Base-by-base conservation (phyloP, 1,139 yeast species). In the Arxiozyma telluris region DNA sequence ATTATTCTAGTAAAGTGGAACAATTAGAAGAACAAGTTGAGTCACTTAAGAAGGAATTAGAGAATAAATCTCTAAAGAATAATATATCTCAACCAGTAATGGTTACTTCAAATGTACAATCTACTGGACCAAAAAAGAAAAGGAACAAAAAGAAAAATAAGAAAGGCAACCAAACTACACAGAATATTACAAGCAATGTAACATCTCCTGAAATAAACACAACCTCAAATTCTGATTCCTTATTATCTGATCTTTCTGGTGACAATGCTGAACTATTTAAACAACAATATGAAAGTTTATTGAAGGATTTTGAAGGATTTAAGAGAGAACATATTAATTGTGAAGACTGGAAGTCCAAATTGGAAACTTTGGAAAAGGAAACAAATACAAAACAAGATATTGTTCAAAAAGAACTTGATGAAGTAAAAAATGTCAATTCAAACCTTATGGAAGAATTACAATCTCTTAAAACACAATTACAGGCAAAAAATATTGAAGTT, bases 401-500 rank as follows among this genome's bases (percentile, higher is more conserved):
- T 11, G 17, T 41, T 9, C 25, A 43, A 22, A 44, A 34, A 17
- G 30, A 44, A 34, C 11, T 41, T 11, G 17, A 8, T 8, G 49
- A 41, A 39, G 8, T 6, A 34, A 21, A 23, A 23, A 12, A 20
- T 17, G 11, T 22, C 4, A n/a, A n/a, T 20, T 7, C 30, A 12
- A 4, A 41, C 3, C 44, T 48, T 18, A 25, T 39, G 27, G 49
- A 49, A 6, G 62, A 67, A 49, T 50, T 61, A n/a, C 30, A 27
- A 1, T 43, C 50, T 17, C 39, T 57, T 2, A 54, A 54, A 15
- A 41, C 54, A 8, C 25, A 51, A 49, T 34, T 68, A 25, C 65
- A 62, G 47, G 51, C 53, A 22, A 69, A 66, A 50, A 53, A 56
- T 41, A 62, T 59, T 12, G 73, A 69, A 53, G 56, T 73, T 27